phyloP scores from a whole-genome alignment of 768 basidiomycete species.

The Dentipellis sp. region DNA sequence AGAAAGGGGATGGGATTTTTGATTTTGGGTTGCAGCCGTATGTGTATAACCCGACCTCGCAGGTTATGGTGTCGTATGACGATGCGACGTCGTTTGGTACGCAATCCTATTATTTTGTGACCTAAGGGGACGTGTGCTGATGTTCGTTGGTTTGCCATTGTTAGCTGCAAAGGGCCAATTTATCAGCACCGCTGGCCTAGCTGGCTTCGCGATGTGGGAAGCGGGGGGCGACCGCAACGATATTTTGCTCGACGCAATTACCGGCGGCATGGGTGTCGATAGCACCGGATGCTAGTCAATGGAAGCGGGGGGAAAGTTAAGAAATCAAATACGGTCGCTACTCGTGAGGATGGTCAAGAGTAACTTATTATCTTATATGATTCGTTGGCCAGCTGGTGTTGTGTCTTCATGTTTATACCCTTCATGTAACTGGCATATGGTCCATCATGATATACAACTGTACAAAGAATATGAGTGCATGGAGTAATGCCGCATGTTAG shows the following conservation, averaged over 20 bases:
- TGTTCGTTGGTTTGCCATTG: neutral
- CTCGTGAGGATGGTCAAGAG: neutral
- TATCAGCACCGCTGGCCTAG: slow-evolving; percentile 25
- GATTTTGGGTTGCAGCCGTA: slow-evolving; percentile 17
- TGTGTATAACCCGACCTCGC: slow-evolving; percentile 20
- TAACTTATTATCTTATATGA: neutral
- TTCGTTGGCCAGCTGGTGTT: neutral
- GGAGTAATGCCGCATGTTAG: no score
- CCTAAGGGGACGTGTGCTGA: neutral
- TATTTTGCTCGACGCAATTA: slow-evolving; percentile 26
- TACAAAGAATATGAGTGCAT: no score
- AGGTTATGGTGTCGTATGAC: slow-evolving; percentile 27
- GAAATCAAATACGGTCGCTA: neutral
- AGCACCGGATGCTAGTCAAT: neutral
- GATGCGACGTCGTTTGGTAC: slow-evolving; percentile 21
- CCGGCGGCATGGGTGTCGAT: slow-evolving; percentile 3
- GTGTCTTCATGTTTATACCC: neutral
- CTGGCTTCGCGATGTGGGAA: slow-evolving; percentile 38
- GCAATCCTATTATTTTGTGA: neutral
- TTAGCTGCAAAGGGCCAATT: slow-evolving; percentile 34
- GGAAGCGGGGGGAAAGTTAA: neutral
- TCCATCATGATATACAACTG: neutral
- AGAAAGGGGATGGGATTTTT: slow-evolving; percentile 2
- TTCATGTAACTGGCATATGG: neutral
- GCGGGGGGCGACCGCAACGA: slow-evolving; percentile 32